phyloP scores from a whole-genome alignment of 768 basidiomycete species.

The Lanmaoa pseudosensibilis region DNA sequence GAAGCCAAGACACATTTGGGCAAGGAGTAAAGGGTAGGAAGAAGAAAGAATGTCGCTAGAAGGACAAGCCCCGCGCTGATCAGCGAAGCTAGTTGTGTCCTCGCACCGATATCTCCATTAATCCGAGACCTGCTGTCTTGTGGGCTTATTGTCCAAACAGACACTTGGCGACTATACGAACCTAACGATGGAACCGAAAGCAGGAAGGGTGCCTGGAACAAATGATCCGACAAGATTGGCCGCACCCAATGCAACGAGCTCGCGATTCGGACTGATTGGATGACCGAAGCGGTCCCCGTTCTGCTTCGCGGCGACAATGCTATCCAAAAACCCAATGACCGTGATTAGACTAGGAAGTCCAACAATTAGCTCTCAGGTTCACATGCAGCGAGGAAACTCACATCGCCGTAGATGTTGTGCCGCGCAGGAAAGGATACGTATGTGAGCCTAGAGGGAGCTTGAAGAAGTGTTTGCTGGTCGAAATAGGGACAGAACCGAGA shows the following conservation, averaged over 20 bases:
- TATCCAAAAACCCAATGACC: slow-evolving; percentile 90
- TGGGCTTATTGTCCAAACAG: not conserved
- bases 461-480: slow-evolving; percentile 61
- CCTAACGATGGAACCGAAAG: slow-evolving; percentile 92
- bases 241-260: slow-evolving; percentile 86
- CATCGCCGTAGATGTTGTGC: slow-evolving; percentile 86
- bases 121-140: slow-evolving; percentile 60
- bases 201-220: slow-evolving; percentile 86
- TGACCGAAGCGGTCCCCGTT: slow-evolving; percentile 83
- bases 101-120: slow-evolving; percentile 84
- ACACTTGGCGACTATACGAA: slow-evolving; percentile 33
- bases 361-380: not conserved
- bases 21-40: slow-evolving; percentile 81
- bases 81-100: slow-evolving; percentile 87
- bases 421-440: slow-evolving; percentile 63
- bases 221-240: slow-evolving; percentile 79
- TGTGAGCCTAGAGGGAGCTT: slow-evolving; percentile 66
- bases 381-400: slow-evolving; percentile 28
- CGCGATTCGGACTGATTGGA: slow-evolving; percentile 89
- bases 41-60: slow-evolving; percentile 84
- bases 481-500: slow-evolving; percentile 73
- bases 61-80: slow-evolving; percentile 74
- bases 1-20: slow-evolving; percentile 91
- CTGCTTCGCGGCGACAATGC: slow-evolving; percentile 94
- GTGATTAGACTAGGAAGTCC: slow-evolving; percentile 59